A percentile compares a stretch with the other conserved stretches of the same genome.
Conservation (phyloP, 208 protist species). For the Crithidia fasciculata region DNA sequence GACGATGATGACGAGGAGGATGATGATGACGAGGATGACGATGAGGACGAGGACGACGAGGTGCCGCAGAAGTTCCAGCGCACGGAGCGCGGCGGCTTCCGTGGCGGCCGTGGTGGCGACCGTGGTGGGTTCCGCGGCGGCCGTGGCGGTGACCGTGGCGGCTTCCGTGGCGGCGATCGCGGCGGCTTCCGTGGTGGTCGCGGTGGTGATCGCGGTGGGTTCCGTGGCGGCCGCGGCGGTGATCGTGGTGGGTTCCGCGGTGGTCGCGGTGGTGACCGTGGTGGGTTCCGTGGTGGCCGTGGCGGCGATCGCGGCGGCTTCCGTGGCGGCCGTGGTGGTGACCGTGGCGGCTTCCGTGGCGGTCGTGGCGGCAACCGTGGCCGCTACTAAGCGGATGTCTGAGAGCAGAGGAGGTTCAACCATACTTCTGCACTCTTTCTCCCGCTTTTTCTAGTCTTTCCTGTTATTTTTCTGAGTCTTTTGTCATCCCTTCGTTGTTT, state of each 20-base stretch:
- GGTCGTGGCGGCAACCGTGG: conserved; percentile 25
- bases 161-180: conserved; percentile 40
- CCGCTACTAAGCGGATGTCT: conserved; percentile 18
- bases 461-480: no score
- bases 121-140: conserved; percentile 48
- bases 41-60: conserved; percentile 64
- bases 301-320: no score
- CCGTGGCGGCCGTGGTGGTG: no score
- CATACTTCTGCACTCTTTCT: no score
- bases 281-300: conserved; percentile 26
- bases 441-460: no score
- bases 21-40: conserved; percentile 66
- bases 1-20: conserved; percentile 58
- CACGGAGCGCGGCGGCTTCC: conserved; percentile 54
- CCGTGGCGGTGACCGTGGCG: conserved; percentile 46
- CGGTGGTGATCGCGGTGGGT: conserved; percentile 60
- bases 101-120: conserved; percentile 46
- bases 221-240: conserved; percentile 37
- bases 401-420: no score
- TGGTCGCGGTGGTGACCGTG: conserved; percentile 64
- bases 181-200: conserved; percentile 52
- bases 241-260: conserved; percentile 36
- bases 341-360: no score
- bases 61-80: conserved; percentile 74
- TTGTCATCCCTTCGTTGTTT: no score